These are phyloP conservation scores for Fusarium udum DNA, from an alignment of 2,329 filamentous ascomycete species.

Conservation along the genomic window DNA sequence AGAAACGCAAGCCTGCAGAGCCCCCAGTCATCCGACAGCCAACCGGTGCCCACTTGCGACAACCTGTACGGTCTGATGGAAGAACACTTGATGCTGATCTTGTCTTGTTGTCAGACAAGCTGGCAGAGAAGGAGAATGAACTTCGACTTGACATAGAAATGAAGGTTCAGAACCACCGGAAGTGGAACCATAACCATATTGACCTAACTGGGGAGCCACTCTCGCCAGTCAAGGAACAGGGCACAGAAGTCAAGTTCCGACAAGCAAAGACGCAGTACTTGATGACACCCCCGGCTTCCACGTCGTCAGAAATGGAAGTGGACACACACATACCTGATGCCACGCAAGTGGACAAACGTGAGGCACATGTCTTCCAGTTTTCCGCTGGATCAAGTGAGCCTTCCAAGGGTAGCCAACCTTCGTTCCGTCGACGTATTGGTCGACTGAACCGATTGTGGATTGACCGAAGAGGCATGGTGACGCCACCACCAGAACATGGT, in stretches of 20 bases:
- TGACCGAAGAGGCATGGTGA: constrained; percentile 77
- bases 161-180: constrained; percentile 86
- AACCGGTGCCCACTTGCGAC: constrained; percentile 71
- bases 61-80: constrained; percentile 75
- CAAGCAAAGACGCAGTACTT: constrained; percentile 77
- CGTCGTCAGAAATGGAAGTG: constrained; percentile 65
- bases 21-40: constrained; percentile 68
- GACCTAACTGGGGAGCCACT: constrained; percentile 89
- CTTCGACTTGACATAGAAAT: constrained; percentile 84
- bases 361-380: constrained; percentile 57
- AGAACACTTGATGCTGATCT: constrained; percentile 82
- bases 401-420: constrained; percentile 61
- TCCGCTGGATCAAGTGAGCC: constrained; percentile 54
- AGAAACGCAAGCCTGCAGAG: constrained; percentile 74
- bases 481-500: constrained; percentile 57
- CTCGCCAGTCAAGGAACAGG: constrained; percentile 76
- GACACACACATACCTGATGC: constrained; percentile 60
- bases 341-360: constrained; percentile 50
- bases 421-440: constrained; percentile 85
- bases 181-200: constrained; percentile 90
- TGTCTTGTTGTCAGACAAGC: constrained; percentile 77
- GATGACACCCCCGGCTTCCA: constrained; percentile 70
- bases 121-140: constrained; percentile 82
- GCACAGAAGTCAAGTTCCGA: constrained; percentile 71
- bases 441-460: constrained; percentile 88